A percentile compares a stretch with the other conserved stretches of the same genome.
Evolutionary conservation across 108 stramenopile genomes (phyloP).

Genomic region (Nitzschia putrida): DNA sequence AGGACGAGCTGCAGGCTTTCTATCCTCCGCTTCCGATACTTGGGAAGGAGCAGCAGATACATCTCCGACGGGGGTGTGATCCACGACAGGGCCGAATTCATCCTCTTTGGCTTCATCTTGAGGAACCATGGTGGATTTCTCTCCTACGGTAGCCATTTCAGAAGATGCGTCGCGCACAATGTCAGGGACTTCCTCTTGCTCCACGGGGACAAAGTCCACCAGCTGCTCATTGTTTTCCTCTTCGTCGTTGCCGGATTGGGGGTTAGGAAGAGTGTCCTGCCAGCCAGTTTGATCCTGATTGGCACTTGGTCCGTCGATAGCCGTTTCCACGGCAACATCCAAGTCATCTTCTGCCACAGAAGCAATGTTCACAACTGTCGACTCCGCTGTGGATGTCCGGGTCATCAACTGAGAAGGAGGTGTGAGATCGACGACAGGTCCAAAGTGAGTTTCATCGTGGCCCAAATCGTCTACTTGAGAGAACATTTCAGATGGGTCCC

Average conservation of each 20-base stretch:
- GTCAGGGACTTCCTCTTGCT: conserved; percentile 20
- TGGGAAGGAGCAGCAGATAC: neutral
- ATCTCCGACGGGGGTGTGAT: conserved; percentile 28
- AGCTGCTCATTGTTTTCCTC: conserved; percentile 25
- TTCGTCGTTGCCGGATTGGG: conserved; percentile 49
- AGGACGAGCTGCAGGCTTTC: conserved; percentile 4
- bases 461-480: conserved; percentile 50
- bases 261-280: conserved; percentile 43
- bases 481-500: conserved; percentile 50
- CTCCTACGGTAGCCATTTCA: conserved; percentile 48
- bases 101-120: conserved; percentile 46
- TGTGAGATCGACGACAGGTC: conserved; percentile 51
- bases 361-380: conserved; percentile 42
- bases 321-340: conserved; percentile 36
- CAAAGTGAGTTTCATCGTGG: conserved; percentile 47
- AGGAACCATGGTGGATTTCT: conserved; percentile 33
- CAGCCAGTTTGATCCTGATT: conserved; percentile 32
- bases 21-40: neutral
- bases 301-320: conserved; percentile 26
- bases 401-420: conserved; percentile 17
- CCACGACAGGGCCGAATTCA: conserved; percentile 55
- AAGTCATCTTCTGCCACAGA: conserved; percentile 48
- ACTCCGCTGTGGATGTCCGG: conserved; percentile 32
- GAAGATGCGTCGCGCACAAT: conserved; percentile 36
- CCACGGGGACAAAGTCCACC: conserved; percentile 32